Base-by-base conservation (phyloP, 345 rosid species). In the Xanthoceras sorbifolium region DNA sequence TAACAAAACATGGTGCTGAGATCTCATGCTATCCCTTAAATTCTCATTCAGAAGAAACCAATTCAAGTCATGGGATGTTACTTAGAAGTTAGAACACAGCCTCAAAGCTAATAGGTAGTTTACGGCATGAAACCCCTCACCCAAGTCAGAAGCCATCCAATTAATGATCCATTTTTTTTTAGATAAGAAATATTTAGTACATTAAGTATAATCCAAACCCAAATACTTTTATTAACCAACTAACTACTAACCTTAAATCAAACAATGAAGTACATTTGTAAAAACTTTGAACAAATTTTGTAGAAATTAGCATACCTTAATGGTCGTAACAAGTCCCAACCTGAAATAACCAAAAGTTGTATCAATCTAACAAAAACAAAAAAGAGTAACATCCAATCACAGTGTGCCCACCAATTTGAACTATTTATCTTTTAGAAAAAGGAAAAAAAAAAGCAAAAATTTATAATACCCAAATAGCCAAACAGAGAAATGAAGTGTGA, bases 301-400 rank as follows among this genome's bases (percentile, higher is more conserved):
- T 0, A 52, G 22, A 31, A 20, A 15, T 52, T n/a, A n/a, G n/a
- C n/a, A n/a, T 59, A 84, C 89, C 89, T 84, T 86, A 42, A 82
- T 85, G 2, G 84, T 77, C 40, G 83, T 60, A 11, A 79, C 87
- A 15, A 87, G 82, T 7, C 84, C 89, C 76, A 87, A 76, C 85
- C 89, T 84, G 87, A 66, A 86, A 81, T n/a, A 63, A 5, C 57
- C 52, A 64, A 25, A 31, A 23, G 36, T 66, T 66, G 42, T n/a
- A n/a, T n/a, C n/a, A n/a, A n/a, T n/a, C n/a, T n/a, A n/a, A n/a
- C n/a, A n/a, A n/a, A n/a, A n/a, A n/a, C n/a, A n/a, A n/a, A n/a
- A n/a, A n/a, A n/a, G n/a, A n/a, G n/a, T n/a, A n/a, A n/a, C n/a
- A n/a, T n/a, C n/a, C n/a, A n/a, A n/a, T n/a, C n/a, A n/a, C n/a